Evolutionary conservation across 1,284 basidiomycete genomes (phyloP).

Genomic region (Testicularia cyperi): DNA sequence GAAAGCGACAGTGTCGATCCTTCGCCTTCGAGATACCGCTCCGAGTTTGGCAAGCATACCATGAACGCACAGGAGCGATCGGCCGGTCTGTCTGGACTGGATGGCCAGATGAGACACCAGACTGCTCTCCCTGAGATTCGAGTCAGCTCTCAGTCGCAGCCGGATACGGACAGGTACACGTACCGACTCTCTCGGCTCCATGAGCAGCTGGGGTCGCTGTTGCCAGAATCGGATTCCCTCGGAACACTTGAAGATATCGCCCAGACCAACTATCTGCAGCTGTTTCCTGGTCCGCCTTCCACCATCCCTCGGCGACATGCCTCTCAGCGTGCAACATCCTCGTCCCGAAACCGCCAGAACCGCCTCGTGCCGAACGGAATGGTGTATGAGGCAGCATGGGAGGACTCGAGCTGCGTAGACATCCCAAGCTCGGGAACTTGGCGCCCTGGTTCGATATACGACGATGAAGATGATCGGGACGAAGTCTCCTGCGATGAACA

Average conservation of each 20-base stretch:
- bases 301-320: no score
- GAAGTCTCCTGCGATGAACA: not conserved
- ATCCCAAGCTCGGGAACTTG: not conserved
- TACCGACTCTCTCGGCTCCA: not conserved
- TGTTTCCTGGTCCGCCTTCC: not conserved
- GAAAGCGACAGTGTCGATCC: not conserved
- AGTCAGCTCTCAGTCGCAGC: not conserved
- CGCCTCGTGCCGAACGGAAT: no score
- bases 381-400: conserved; percentile 2
- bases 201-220: no score
- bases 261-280: not conserved
- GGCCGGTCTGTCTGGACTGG: no score
- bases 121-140: not conserved
- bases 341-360: not conserved
- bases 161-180: not conserved
- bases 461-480: not conserved
- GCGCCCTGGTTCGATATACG: not conserved
- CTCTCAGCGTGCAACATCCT: not conserved
- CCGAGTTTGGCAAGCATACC: not conserved
- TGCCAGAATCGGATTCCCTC: no score
- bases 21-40: no score
- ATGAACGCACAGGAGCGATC: not conserved
- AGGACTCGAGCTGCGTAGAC: conserved; percentile 1
- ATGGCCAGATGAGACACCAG: no score
- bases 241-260: not conserved